Evolutionary conservation across 371 early-diverging fungal species (phyloP), one percentile per base, ranked within the genome.

Genomic region (Zopfochytrium polystomum): DNA sequence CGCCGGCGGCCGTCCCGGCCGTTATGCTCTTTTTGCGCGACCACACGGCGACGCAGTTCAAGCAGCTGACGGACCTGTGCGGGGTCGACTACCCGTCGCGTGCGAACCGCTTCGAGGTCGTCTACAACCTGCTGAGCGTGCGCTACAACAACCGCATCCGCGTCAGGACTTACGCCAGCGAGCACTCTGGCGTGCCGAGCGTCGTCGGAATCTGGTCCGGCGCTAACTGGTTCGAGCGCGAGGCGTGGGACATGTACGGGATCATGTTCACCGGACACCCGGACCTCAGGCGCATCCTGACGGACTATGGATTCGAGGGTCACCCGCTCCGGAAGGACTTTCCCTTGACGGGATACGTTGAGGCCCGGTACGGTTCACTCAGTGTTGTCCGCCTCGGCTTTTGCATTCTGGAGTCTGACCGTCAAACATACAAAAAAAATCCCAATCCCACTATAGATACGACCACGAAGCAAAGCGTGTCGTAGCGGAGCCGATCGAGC

Each of bases 241-340:
- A 98, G 76, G 91, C 89, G 11, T 98, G 90, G 78, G 98, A 98
- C 73, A 96, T 98, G 97, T 98, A 85, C 75, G 98, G 98, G 65
- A 85, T 98, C 63, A 92, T 91, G 77, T 98, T 96, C 70, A 81
- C 86, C 2, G 90, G 88, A 53, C 98, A 98, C 68, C 98, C 98
- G 15, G 98, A 98, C 81, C 77, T 98, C 65, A 75, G 98, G 51
- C 83, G 98, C 59, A 96, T 98, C 70, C 84, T 98, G 79, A 63
- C 63, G 51, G 98, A 98, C 77, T 98, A 96, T 71, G 98, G 98
- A 48, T 98, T 96, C 66, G 94, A 94, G 78, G 98, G 98, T 15
- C 88, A 96, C 76, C 97, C 98, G 50, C 70, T 98, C 66, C 83
- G 98, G 68, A 98, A 98, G 83, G 98, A 98, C 70, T 96, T 98